A percentile compares a stretch with the other conserved stretches of the same genome.
These are phyloP conservation scores for Tricholoma bakamatsutake DNA, from an alignment of 768 basidiomycete genomes.

Conservation along the genomic window DNA sequence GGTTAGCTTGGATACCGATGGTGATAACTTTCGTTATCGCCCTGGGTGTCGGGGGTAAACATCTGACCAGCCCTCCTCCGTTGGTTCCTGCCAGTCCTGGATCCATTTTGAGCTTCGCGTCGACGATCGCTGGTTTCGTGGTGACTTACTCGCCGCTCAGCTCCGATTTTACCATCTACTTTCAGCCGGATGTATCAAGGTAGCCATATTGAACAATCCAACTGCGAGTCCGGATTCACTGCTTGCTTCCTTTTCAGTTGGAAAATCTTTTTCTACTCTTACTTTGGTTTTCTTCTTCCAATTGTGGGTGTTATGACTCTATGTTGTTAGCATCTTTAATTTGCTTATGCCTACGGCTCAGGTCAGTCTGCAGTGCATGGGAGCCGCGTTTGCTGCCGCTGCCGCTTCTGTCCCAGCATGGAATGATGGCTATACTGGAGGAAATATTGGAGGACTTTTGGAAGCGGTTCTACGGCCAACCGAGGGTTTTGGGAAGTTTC, in stretches of 20 bases:
- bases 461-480: slow-evolving; percentile 66
- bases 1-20: slow-evolving; percentile 72
- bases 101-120: slow-evolving; percentile 57
- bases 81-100: slow-evolving; percentile 48
- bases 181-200: slow-evolving; percentile 52
- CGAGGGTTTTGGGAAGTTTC: slow-evolving; percentile 70
- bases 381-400: slow-evolving; percentile 62
- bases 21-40: slow-evolving; percentile 68
- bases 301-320: slow-evolving; percentile 26
- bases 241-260: slow-evolving; percentile 30
- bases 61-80: slow-evolving; percentile 47
- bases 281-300: slow-evolving; percentile 62
- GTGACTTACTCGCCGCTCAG: slow-evolving; percentile 56
- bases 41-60: slow-evolving; percentile 67
- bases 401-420: slow-evolving; percentile 53
- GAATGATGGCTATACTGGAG: slow-evolving; percentile 48
- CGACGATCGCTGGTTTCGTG: slow-evolving; percentile 67
- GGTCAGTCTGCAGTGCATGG: slow-evolving; percentile 42
- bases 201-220: slow-evolving; percentile 17
- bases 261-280: slow-evolving; percentile 64
- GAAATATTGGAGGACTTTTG: slow-evolving; percentile 66
- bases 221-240: background rate
- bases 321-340: background rate
- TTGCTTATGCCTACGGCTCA: slow-evolving; percentile 8
- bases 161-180: slow-evolving; percentile 76